These are phyloP conservation scores for Nannizziopsis arthrosporioides DNA, from an alignment of 2,329 filamentous ascomycete species.

Conservation along the genomic window DNA sequence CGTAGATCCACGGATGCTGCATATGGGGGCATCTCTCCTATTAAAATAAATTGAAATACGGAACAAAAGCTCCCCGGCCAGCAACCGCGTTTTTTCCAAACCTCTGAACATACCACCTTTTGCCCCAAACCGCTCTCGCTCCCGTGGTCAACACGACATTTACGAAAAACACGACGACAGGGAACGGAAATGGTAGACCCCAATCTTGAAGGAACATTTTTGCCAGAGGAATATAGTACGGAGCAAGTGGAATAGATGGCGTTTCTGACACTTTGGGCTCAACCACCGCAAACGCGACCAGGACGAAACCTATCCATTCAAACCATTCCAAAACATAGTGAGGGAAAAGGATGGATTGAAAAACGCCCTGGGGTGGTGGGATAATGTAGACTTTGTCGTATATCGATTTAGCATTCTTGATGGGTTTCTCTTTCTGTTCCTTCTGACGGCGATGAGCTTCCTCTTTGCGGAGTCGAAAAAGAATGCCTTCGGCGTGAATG, in stretches of 20 bases:
- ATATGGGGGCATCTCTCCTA: too few relatives aligned
- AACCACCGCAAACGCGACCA: conserved; percentile 37
- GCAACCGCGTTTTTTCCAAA: conserved; percentile 78
- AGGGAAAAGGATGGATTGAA: conserved; percentile 71
- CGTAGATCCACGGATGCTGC: too few relatives aligned
- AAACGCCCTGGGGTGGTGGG: conserved; percentile 67
- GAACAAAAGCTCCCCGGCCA: conserved; percentile 61
- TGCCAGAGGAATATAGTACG: conserved; percentile 28
- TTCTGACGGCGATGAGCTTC: conserved; percentile 43
- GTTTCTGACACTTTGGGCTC: not conserved
- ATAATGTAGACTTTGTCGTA: conserved; percentile 79
- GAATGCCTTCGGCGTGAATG: conserved; percentile 78
- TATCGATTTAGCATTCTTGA: conserved; percentile 28
- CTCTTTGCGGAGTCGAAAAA: conserved; percentile 71
- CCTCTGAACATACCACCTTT: conserved; percentile 72
- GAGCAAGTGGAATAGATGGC: conserved; percentile 23
- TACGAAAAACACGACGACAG: conserved; percentile 68
- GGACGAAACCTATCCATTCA: conserved; percentile 84
- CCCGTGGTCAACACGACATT: conserved; percentile 89
- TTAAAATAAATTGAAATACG: conserved; percentile 38
- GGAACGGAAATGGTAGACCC: conserved; percentile 47
- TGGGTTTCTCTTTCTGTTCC: conserved; percentile 38
- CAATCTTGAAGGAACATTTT: conserved; percentile 19
- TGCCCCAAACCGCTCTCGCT: conserved; percentile 68
- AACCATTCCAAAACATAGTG: conserved; percentile 97